These are phyloP conservation scores for Trichoderma guizhouense DNA, from an alignment of 2,329 filamentous ascomycete species.

Conservation along the genomic window DNA sequence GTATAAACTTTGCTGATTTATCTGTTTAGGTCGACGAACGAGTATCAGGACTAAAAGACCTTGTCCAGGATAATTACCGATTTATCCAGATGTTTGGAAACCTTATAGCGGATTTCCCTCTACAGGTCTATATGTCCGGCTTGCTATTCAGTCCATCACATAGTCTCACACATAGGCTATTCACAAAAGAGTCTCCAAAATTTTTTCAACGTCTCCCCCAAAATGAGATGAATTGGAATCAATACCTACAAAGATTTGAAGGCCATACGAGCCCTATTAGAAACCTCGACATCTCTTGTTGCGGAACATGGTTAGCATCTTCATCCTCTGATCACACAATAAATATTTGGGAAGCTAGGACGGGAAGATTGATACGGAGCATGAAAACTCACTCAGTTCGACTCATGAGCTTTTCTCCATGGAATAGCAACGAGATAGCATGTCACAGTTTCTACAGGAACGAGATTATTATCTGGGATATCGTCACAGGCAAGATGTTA, in stretches of 20 bases:
- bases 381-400: not conserved
- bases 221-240: not conserved
- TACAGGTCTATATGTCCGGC: not conserved
- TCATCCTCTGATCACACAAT: not conserved
- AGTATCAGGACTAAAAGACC: not conserved
- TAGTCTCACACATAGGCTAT: not conserved
- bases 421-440: not conserved
- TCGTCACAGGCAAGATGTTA: not conserved
- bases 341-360: not conserved
- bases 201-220: not conserved
- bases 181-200: not conserved
- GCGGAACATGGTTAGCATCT: not conserved
- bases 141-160: not conserved
- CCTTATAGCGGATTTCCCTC: not conserved
- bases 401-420: not conserved
- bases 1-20: not conserved
- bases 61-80: not conserved
- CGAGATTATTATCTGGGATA: not conserved
- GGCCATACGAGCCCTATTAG: not conserved
- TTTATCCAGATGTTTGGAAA: not conserved
- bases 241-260: not conserved
- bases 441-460: not conserved
- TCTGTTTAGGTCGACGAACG: not conserved
- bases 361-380: not conserved
- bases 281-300: not conserved